Evolutionary conservation across 192 early-diverging fungal species (phyloP), one percentile per base, ranked within the genome.

Genomic region (Backusella tarrabulga): DNA sequence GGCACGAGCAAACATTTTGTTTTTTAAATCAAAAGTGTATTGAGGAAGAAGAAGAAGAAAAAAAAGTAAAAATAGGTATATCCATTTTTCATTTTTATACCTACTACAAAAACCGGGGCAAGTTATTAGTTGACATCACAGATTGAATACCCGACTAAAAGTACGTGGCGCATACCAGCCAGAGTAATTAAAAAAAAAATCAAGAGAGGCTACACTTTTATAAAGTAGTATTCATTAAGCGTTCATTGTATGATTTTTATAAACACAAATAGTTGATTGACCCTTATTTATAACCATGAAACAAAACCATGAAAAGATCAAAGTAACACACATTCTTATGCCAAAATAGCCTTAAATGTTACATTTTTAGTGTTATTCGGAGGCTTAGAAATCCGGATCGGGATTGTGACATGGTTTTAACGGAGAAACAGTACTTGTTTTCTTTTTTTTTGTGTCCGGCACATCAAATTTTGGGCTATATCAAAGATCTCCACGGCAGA

Each of bases 1-100:
- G 23, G 75, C 67, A 68, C 75, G 75, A 69, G 75, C 75, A 17
- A 76, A 29, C 75, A 76, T 69, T 41, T 32, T 32, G 32, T 32
- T 32, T 69, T 41, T 69, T 38, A 68, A 36, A 67, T 17, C 8
- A 42, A 32, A 38, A 54, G 34, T 60, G 23, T 26, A 26, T 21
- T 26, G n/a, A 11, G 56, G 23, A 60, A 8, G 32, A 75, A 42
- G 32, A 32, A 29, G 41, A 36, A 66, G 19, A 66, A 75, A 44
- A 21, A 41, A 38, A 36, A 75, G 68, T 23, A 76, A 41, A 72
- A 40, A 34, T 11, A 38, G n/a, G 17, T 35, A 35, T 38, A 21
- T 38, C 68, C 34, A n/a, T 68, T 68, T 67, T 36, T 68, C 34
- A 15, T 21, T 68, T 35, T 68, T 68, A 36, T 36, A 36, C 1